These are phyloP conservation scores for Epichloe uncinata DNA, from an alignment of 2,329 filamentous ascomycete genomes.

Conservation along the genomic window DNA sequence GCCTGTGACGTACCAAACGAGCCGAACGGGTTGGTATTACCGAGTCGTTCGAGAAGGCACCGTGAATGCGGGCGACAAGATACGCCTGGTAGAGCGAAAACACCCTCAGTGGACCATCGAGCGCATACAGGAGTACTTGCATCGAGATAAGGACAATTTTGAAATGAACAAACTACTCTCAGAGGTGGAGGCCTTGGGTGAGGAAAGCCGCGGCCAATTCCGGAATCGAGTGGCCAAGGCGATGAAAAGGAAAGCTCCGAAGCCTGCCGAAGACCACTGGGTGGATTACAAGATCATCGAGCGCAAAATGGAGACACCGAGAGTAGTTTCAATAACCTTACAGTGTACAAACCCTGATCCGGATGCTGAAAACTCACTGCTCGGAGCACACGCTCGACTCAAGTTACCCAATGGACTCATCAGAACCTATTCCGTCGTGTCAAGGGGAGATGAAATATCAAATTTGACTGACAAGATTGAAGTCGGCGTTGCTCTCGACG, in stretches of 20 bases:
- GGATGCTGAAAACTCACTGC: conserved; percentile 21
- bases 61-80: conserved; percentile 42
- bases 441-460: conserved; percentile 8
- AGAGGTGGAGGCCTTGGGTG: conserved; percentile 34
- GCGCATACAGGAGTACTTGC: conserved; percentile 48
- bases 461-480: conserved; percentile 35
- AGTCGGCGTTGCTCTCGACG: conserved; percentile 44
- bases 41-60: conserved; percentile 42
- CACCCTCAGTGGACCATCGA: conserved; percentile 50
- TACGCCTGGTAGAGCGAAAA: conserved; percentile 39
- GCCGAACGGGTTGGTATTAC: conserved; percentile 54
- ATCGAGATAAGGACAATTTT: conserved; percentile 36
- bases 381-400: conserved; percentile 42
- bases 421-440: conserved; percentile 47
- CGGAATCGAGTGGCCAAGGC: conserved; percentile 35
- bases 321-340: conserved; percentile 38
- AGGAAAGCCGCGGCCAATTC: conserved; percentile 36
- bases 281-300: conserved; percentile 32
- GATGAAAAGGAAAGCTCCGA: conserved; percentile 14
- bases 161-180: conserved; percentile 40
- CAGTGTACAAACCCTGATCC: conserved; percentile 27
- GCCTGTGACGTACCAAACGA: conserved; percentile 38
- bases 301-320: conserved; percentile 36
- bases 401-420: conserved; percentile 42
- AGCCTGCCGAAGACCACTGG: conserved; percentile 23